Evolutionary conservation across 2,329 filamentous ascomycete genomes (phyloP).

Genomic region (Talaromyces funiculosus): DNA sequence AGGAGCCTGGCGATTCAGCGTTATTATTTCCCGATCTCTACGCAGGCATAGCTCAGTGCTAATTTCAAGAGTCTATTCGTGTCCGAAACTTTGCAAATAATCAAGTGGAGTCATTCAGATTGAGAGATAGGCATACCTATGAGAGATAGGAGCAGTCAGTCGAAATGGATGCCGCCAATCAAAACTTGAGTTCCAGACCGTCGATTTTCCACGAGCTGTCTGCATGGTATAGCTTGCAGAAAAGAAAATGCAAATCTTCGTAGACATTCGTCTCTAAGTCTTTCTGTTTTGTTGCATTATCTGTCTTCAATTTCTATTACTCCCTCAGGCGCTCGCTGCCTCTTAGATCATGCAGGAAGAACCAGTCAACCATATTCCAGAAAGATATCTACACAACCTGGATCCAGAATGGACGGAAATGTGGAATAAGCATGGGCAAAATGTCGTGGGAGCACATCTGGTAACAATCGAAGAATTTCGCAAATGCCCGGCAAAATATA

Average conservation of each 20-base stretch:
- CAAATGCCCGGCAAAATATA: conserved; percentile 22
- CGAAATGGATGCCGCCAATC: conserved; percentile 10
- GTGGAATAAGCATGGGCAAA: conserved; percentile 25
- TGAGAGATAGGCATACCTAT: neutral
- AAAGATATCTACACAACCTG: conserved; percentile 18
- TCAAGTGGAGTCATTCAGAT: neutral
- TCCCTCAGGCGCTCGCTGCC: neutral
- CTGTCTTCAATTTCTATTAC: neutral
- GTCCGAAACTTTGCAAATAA: neutral
- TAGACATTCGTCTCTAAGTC: neutral
- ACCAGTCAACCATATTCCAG: conserved; percentile 9
- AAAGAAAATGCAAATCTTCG: neutral
- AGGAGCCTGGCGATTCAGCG: too few relatives aligned
- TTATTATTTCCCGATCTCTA: neutral
- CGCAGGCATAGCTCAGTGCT: neutral
- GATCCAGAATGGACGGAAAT: conserved; percentile 26
- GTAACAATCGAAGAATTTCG: conserved; percentile 25
- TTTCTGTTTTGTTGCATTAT: neutral
- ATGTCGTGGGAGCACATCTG: conserved; percentile 24
- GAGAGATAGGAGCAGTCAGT: neutral
- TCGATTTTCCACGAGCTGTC: neutral
- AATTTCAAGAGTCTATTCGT: neutral
- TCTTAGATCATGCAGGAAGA: neutral
- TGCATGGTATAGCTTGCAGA: neutral
- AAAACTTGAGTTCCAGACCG: neutral